A percentile compares a stretch with the other conserved stretches of the same genome.
Evolutionary conservation across 1,139 yeast genomes (phyloP).

Genomic region (Saccharomyces pastorianus): DNA sequence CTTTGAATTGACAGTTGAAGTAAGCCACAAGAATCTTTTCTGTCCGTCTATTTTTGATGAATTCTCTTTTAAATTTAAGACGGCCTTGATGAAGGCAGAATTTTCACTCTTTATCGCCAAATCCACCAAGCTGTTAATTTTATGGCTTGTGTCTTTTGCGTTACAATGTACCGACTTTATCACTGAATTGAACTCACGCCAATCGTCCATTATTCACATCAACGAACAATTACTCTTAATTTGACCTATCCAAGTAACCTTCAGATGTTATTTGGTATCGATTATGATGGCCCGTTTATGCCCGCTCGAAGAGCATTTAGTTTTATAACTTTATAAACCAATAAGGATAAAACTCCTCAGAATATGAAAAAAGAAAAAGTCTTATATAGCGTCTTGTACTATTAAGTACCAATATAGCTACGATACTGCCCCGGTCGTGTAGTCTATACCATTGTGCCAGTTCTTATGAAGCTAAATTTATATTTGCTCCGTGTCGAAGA

Average conservation of each 20-base stretch:
- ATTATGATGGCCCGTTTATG: background rate
- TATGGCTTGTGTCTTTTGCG: background rate
- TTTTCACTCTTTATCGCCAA: constrained; percentile 12
- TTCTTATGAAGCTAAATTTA: background rate
- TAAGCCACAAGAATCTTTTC: constrained; percentile 39
- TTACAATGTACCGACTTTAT: constrained; percentile 8
- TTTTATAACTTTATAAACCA: background rate
- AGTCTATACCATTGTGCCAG: background rate
- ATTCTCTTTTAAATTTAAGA: constrained; percentile 14
- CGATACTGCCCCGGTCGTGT: too few species aligned
- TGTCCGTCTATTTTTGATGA: constrained; percentile 14
- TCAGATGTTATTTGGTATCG: background rate
- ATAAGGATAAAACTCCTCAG: background rate
- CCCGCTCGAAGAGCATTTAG: background rate
- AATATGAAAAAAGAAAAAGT: background rate
- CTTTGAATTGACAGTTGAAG: constrained; percentile 33
- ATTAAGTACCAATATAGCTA: too few species aligned
- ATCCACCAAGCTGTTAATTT: background rate
- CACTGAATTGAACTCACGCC: constrained; percentile 12
- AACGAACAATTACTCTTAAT: too few species aligned
- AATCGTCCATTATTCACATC: constrained; percentile 2
- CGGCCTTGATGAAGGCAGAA: constrained; percentile 10
- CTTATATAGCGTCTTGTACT: too few species aligned
- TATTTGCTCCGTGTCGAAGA: background rate
- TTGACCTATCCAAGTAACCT: too few species aligned